These are phyloP conservation scores for Chondrus crispus DNA, from an alignment of 23 red algal genomes.

Conservation along the genomic window DNA sequence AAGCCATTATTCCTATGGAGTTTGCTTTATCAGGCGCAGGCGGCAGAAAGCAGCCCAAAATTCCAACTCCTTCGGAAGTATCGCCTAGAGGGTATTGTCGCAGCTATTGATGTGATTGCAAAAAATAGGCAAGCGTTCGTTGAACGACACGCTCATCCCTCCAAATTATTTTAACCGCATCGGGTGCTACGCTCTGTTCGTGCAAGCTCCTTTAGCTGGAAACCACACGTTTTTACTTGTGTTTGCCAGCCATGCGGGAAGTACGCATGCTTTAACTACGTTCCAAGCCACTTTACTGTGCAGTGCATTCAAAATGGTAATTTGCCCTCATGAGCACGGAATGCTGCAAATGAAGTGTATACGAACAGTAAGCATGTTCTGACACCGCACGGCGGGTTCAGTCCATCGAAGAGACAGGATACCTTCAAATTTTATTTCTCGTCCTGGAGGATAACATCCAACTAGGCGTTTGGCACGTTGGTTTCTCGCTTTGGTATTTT, in stretches of 20 bases:
- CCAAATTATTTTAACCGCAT: neutral
- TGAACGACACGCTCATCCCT: neutral
- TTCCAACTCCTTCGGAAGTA: neutral
- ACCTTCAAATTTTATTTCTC: constrained; percentile 25
- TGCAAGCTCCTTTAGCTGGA: neutral
- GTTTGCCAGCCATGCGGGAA: neutral
- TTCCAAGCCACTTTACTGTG: neutral
- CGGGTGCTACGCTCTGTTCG: neutral
- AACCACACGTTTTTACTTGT: constrained; percentile 9
- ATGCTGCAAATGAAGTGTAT: constrained; percentile 6
- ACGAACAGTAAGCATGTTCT: neutral
- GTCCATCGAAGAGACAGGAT: neutral
- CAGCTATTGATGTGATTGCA: neutral
- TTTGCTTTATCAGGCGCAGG: too few species aligned
- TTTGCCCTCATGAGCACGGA: neutral
- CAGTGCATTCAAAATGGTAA: neutral
- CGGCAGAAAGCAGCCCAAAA: too few species aligned
- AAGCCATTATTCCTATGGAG: too few species aligned
- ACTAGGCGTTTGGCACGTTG: neutral
- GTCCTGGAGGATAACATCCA: neutral
- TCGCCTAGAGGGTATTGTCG: neutral
- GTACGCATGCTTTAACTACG: neutral
- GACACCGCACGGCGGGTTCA: neutral
- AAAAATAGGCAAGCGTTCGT: neutral
- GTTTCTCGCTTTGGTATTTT: constrained; percentile 1